phyloP scores from a whole-genome alignment of 2,329 filamentous ascomycete species.

The Stemphylium vesicarium region DNA sequence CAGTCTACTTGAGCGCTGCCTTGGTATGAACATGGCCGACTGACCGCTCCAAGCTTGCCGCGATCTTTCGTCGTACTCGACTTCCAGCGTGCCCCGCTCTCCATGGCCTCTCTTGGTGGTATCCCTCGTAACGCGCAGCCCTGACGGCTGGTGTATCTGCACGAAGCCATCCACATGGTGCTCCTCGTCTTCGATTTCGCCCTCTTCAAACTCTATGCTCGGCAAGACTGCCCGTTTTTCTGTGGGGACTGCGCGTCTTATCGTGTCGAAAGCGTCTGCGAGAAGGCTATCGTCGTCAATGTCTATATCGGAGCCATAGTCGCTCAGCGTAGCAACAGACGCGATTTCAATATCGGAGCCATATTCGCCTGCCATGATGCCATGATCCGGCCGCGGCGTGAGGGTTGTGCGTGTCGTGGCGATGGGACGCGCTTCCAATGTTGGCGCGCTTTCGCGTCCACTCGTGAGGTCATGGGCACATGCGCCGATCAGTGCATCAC shows the following conservation, averaged over 20 bases:
- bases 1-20: constrained; percentile 30
- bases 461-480: constrained; percentile 22
- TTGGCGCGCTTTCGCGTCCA: constrained; percentile 20
- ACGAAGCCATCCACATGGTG: constrained; percentile 54
- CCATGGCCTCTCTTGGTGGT: constrained; percentile 5
- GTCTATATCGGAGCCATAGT: constrained; percentile 70
- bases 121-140: constrained; percentile 26
- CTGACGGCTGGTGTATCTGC: constrained; percentile 43
- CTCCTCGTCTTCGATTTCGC: constrained; percentile 27
- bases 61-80: constrained; percentile 52
- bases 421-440: constrained; percentile 15
- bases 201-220: constrained; percentile 32
- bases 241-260: not conserved
- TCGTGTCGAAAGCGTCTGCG: constrained; percentile 21
- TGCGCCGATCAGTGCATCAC: constrained; percentile 2
- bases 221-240: constrained; percentile 20
- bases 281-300: constrained; percentile 62
- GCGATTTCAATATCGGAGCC: constrained; percentile 67
- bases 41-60: constrained; percentile 45
- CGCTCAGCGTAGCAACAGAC: constrained; percentile 51
- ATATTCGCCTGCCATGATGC: constrained; percentile 60
- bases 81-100: constrained; percentile 45
- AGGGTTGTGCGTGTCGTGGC: constrained; percentile 11
- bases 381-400: constrained; percentile 20
- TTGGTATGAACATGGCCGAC: not conserved